Evolutionary conservation across 306 rosid genomes (phyloP), one percentile per base, ranked within the genome.

Genomic region (Prinsepia uniflora): DNA sequence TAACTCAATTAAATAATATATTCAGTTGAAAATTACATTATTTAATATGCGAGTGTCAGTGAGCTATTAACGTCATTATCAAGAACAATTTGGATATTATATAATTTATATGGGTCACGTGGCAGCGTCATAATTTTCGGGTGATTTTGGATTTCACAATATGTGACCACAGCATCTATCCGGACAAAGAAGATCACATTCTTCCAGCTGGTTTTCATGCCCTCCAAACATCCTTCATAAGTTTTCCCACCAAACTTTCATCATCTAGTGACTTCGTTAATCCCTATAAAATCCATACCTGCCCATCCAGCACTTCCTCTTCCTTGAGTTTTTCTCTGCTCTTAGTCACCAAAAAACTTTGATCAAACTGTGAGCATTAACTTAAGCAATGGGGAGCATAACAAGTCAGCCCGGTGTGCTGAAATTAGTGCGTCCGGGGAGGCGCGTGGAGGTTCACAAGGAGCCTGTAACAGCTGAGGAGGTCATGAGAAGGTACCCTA

Each of bases 341-440:
- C 43, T 54, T 40, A 5, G 15, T 72, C 41, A n/a, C 30, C 3
- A 44, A 46, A 49, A 4, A 65, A 45, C 5, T n/a, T 10, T 34
- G 47, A 41, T 40, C 17, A 50, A 9, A 53, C 8, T n/a, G 8
- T 11, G 0, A 20, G 24, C 57, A n/a, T 7, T 53, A 17, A 22
- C 7, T 53, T 18, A 49, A 41, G 77, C 47, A 50, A 84, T 80
- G 91, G 71, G 69, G 48, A 61, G 72, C 58, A 39, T 70, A 15
- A 65, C 18, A 30, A 77, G 36, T 12, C 85, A 85, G 76, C 58
- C 36, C 49, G 79, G 73, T 4, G 82, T 85, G 20, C 72, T 87
- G 66, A 91, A 91, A 70, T 22, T 91, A 66, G 82, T 89, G 40
- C 88, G 76, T 49, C 85, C 91, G 7, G 86, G 96, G 14, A 81